Percentiles rank a stretch among this genome's conserved stretches.
Conservation (phyloP, 2,329 filamentous ascomycete species). For the Trichoderma cornu-damae region DNA sequence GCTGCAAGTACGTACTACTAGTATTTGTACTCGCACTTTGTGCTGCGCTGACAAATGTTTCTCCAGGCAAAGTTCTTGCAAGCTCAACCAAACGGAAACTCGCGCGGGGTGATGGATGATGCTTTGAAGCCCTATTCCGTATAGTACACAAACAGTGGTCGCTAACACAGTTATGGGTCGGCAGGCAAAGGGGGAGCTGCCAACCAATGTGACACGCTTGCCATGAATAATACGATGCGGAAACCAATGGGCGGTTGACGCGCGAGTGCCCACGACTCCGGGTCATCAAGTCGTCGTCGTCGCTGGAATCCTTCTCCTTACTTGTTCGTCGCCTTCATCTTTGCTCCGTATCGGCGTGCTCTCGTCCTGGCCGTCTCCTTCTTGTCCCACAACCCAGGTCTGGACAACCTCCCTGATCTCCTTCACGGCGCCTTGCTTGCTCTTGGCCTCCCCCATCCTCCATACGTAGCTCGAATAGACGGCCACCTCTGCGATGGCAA, state of each 20-base stretch:
- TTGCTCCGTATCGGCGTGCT: conserved; percentile 26
- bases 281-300: not conserved
- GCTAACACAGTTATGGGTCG: too few relatives aligned
- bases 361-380: conserved; percentile 24
- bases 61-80: too few relatives aligned
- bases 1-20: not conserved
- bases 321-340: conserved; percentile 20
- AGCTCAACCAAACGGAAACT: too few relatives aligned
- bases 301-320: conserved; percentile 28
- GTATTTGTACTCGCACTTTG: too few relatives aligned
- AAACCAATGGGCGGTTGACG: not conserved
- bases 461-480: conserved; percentile 73
- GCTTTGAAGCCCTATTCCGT: too few relatives aligned
- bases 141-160: too few relatives aligned
- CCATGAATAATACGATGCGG: not conserved
- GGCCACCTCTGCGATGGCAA: conserved; percentile 70
- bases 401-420: conserved; percentile 66
- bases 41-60: not conserved
- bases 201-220: not conserved
- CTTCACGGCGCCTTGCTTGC: conserved; percentile 52
- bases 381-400: conserved; percentile 60
- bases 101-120: too few relatives aligned
- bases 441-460: conserved; percentile 63
- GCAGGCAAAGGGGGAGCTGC: not conserved
- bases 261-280: not conserved